Conservation (phyloP, 2,329 filamentous ascomycete species). For the Neocatenulostroma microsporum region DNA sequence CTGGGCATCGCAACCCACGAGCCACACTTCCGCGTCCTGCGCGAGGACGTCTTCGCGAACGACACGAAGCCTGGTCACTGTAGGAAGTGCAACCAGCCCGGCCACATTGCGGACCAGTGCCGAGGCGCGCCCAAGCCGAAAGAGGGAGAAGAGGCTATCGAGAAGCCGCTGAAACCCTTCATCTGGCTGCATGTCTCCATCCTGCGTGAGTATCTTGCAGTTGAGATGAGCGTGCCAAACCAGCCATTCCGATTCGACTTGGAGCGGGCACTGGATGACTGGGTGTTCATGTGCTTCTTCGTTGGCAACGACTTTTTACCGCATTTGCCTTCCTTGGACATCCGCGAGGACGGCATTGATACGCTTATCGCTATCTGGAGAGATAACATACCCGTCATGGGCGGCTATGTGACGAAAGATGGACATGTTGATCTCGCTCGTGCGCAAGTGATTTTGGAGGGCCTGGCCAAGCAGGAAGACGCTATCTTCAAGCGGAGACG, state of each 20-base stretch:
- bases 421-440: conserved; percentile 80
- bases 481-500: conserved; percentile 84
- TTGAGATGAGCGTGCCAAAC: conserved; percentile 92
- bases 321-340: conserved; percentile 90
- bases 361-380: conserved; percentile 95
- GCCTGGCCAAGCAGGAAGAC: conserved; percentile 86
- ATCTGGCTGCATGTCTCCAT: conserved; percentile 93
- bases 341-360: conserved; percentile 98
- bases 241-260: conserved; percentile 78
- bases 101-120: conserved; percentile 83
- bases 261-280: conserved; percentile 96
- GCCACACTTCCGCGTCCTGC: conserved; percentile 92
- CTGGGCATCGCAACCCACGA: conserved; percentile 93
- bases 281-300: conserved; percentile 99
- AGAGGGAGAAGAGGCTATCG: conserved; percentile 63
- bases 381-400: conserved; percentile 84
- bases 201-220: conserved; percentile 89
- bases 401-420: conserved; percentile 92
- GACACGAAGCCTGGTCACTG: conserved; percentile 96
- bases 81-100: conserved; percentile 82
- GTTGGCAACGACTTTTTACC: conserved; percentile 98
- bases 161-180: conserved; percentile 90
- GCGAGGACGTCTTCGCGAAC: conserved; percentile 97
- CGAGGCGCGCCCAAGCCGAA: conserved; percentile 71
- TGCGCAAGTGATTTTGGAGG: conserved; percentile 80